These are phyloP conservation scores for Sporothrix mexicana DNA, from an alignment of 2,329 filamentous ascomycete species.

Conservation along the genomic window DNA sequence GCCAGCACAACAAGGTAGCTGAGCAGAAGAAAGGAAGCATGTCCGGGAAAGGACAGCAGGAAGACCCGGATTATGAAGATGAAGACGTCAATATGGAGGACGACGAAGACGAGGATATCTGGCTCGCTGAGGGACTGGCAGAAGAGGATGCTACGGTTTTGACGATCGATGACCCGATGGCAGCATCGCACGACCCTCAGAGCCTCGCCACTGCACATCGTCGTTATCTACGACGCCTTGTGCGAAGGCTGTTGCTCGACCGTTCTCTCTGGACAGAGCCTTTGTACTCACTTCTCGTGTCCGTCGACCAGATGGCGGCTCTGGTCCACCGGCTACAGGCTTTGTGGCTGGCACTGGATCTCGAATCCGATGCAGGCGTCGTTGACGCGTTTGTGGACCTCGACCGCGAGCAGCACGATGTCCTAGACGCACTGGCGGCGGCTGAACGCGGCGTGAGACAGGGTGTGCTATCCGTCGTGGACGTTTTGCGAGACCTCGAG, in stretches of 20 bases:
- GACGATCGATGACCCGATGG: slow-evolving; percentile 31
- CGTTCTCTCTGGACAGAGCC: slow-evolving; percentile 64
- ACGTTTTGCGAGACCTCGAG: slow-evolving; percentile 52
- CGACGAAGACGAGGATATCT: slow-evolving; percentile 51
- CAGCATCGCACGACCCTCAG: slow-evolving; percentile 70
- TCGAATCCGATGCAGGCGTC: slow-evolving; percentile 82
- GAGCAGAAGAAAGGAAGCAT: neutral
- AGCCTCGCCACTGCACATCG: slow-evolving; percentile 80
- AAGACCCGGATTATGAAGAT: neutral
- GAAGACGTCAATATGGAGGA: slow-evolving; percentile 33
- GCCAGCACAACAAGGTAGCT: neutral
- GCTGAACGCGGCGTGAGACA: slow-evolving; percentile 69
- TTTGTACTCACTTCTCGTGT: slow-evolving; percentile 69
- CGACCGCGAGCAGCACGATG: slow-evolving; percentile 71
- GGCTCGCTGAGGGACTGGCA: slow-evolving; percentile 44
- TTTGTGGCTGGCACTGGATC: slow-evolving; percentile 78
- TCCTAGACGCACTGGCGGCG: slow-evolving; percentile 67
- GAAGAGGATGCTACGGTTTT: slow-evolving; percentile 36
- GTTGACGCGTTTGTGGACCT: slow-evolving; percentile 76
- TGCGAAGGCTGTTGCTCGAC: slow-evolving; percentile 69
- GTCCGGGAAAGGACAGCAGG: neutral
- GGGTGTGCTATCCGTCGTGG: slow-evolving; percentile 72
- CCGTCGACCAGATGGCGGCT: slow-evolving; percentile 82
- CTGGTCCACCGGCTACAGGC: slow-evolving; percentile 76
- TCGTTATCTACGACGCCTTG: slow-evolving; percentile 73